phyloP scores from a whole-genome alignment of 306 rosid genomes.

The Vachellia collinsii region DNA sequence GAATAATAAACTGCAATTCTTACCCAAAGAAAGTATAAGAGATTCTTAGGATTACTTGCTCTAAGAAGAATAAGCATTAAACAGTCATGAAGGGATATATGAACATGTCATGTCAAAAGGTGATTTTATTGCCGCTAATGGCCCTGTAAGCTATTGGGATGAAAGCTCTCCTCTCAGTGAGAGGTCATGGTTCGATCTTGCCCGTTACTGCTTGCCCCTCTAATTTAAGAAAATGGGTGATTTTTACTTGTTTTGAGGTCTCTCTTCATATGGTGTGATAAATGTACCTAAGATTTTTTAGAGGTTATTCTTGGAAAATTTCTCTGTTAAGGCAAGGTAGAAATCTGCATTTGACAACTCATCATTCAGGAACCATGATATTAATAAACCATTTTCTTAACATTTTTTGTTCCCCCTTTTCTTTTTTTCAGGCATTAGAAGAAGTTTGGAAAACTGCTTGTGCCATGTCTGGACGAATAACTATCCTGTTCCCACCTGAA shows the following conservation, averaged over 20 bases:
- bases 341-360: background rate
- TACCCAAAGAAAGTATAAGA: background rate
- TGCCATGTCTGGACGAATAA: conserved; percentile 1
- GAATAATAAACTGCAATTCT: background rate
- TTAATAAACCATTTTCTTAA: background rate
- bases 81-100: background rate
- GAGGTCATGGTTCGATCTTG: too few species aligned
- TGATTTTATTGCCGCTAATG: too few species aligned
- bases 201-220: too few species aligned
- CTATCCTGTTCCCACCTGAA: background rate
- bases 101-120: background rate
- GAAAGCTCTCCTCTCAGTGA: too few species aligned
- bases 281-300: background rate
- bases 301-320: background rate
- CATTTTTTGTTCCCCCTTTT: background rate
- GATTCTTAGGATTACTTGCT: background rate
- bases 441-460: conserved; percentile 15
- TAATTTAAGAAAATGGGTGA: too few species aligned
- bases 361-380: background rate
- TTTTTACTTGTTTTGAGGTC: background rate
- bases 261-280: background rate
- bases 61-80: background rate
- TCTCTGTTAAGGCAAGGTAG: background rate
- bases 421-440: background rate
- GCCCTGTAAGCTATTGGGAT: too few species aligned